These are phyloP conservation scores for Jatropha podagrica DNA, from an alignment of 441 rosid species.

Conservation along the genomic window DNA sequence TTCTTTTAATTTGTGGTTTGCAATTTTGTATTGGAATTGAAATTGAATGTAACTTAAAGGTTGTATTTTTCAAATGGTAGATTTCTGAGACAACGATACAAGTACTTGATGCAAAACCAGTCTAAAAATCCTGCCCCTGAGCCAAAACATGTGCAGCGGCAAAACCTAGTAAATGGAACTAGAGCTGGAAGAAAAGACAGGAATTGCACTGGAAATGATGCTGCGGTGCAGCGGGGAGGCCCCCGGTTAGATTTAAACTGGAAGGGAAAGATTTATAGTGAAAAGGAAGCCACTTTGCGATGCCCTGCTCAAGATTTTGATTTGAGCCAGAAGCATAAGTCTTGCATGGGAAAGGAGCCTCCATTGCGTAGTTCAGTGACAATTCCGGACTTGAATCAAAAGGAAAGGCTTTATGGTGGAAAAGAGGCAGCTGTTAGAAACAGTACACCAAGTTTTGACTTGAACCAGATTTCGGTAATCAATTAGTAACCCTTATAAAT, in stretches of 20 bases:
- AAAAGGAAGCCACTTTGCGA: constrained; percentile 31
- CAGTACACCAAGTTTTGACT: constrained; percentile 57
- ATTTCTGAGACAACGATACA: constrained; percentile 63
- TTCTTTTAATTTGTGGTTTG: constrained; percentile 1
- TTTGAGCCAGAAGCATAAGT: constrained; percentile 43
- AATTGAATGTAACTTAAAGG: background rate
- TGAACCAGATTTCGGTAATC: constrained; percentile 84
- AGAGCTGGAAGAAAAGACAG: constrained; percentile 34
- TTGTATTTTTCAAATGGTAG: constrained; percentile 37
- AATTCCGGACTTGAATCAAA: constrained; percentile 52
- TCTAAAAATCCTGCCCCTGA: constrained; percentile 22
- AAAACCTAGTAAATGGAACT: constrained; percentile 24
- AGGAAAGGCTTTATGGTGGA: constrained; percentile 44
- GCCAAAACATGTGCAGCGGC: constrained; percentile 26
- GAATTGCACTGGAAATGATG: constrained; percentile 30
- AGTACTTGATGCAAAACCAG: constrained; percentile 51
- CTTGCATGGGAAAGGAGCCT: constrained; percentile 38
- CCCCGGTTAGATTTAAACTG: constrained; percentile 36
- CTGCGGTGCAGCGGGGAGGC: constrained; percentile 19
- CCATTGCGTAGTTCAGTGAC: constrained; percentile 23
- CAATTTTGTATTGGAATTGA: background rate
- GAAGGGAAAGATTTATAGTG: constrained; percentile 36
- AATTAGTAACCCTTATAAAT: background rate
- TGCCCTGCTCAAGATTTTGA: constrained; percentile 26
- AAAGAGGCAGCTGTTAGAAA: constrained; percentile 39